Conservation (phyloP, 495 filamentous ascomycete species). For the Penicillium maclennaniae region DNA sequence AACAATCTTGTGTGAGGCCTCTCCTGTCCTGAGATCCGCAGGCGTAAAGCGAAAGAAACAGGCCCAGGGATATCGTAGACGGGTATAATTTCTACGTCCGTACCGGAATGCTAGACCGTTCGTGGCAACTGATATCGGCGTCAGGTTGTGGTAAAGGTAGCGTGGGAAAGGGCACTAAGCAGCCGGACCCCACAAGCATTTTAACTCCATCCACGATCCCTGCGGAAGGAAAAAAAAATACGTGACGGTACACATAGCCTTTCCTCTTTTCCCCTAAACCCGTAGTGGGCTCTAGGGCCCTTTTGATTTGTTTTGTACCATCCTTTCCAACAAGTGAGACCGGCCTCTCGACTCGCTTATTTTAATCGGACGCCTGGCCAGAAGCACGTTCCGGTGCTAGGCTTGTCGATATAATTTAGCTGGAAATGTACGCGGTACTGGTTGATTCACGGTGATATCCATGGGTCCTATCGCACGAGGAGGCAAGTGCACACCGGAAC, state of each 20-base stretch:
- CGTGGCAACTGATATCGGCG: slow-evolving; percentile 12
- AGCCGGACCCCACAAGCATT: slow-evolving; percentile 10
- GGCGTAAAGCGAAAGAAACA: not conserved
- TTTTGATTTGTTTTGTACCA: slow-evolving; percentile 11
- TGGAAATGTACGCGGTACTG: not conserved
- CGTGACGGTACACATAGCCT: slow-evolving; percentile 2
- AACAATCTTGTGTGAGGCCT: slow-evolving; percentile 19
- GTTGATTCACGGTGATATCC: not conserved
- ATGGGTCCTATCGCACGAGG: not conserved
- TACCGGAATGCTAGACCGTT: slow-evolving; percentile 4
- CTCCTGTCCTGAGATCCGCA: not conserved
- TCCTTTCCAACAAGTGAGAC: slow-evolving; percentile 3
- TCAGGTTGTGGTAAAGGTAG: slow-evolving; percentile 19
- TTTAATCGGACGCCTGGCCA: not conserved
- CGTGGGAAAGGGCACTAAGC: slow-evolving; percentile 20
- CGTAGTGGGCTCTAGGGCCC: not conserved
- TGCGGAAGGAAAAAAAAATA: slow-evolving; percentile 10
- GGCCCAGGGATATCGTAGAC: not conserved
- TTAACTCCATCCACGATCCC: slow-evolving; percentile 18
- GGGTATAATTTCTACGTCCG: not conserved
- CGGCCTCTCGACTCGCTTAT: not conserved
- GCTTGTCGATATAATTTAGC: no score
- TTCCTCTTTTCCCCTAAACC: not conserved
- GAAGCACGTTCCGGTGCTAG: not conserved
- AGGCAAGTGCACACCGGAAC: not conserved